Evolutionary conservation across 2,329 filamentous ascomycete species (phyloP).

Genomic region (Lasiodiplodia citricola): DNA sequence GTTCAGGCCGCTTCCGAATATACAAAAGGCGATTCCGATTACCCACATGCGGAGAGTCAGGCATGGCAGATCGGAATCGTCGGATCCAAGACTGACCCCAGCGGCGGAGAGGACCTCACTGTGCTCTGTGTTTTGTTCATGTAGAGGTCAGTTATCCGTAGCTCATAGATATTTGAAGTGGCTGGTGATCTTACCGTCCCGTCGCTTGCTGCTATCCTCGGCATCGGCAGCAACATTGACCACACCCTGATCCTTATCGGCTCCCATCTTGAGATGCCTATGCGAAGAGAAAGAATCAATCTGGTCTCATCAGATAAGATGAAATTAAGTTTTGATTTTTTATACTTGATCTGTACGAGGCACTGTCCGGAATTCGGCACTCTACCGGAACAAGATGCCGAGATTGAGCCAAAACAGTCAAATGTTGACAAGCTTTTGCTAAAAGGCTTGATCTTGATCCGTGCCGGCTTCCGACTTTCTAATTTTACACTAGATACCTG

Average conservation of each 20-base stretch:
- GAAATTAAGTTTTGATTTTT: background rate
- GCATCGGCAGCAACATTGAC: background rate
- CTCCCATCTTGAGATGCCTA: background rate
- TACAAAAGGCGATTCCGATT: conserved; percentile 12
- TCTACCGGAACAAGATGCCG: background rate
- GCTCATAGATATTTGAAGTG: background rate
- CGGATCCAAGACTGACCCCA: background rate
- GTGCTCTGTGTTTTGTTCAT: background rate
- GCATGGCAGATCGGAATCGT: conserved; percentile 17
- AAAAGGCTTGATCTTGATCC: background rate
- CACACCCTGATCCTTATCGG: background rate
- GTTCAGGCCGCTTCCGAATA: conserved; percentile 20
- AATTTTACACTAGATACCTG: too few relatives aligned
- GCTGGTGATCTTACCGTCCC: background rate
- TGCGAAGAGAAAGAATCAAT: too few relatives aligned
- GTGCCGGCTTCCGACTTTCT: background rate
- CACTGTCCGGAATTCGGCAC: background rate
- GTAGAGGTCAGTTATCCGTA: background rate
- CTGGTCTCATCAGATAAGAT: background rate
- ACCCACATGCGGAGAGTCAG: conserved; percentile 18
- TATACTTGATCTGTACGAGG: background rate
- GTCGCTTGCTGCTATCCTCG: background rate
- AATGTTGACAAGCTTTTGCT: background rate
- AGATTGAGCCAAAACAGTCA: background rate
- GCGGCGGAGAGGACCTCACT: background rate